A percentile compares a stretch with the other conserved stretches of the same genome.
These are phyloP conservation scores for Phyllostachys edulis DNA, from an alignment of 176 grass and related monocot genomes.

Conservation along the genomic window DNA sequence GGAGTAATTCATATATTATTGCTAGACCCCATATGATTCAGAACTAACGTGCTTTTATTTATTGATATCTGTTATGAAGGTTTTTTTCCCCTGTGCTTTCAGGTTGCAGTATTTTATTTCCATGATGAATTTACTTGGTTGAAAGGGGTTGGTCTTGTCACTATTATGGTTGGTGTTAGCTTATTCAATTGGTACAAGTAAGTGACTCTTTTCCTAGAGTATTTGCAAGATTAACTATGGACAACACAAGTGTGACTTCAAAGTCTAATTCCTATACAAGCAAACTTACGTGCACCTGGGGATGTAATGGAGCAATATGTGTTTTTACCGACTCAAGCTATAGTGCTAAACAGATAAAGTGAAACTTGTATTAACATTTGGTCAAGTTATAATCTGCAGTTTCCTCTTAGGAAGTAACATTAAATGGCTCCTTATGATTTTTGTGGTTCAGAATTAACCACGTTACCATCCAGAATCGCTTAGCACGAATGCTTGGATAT, in stretches of 20 bases:
- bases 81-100: constrained; percentile 38
- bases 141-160: constrained; percentile 81
- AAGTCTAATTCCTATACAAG: background rate
- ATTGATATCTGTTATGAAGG: constrained; percentile 8
- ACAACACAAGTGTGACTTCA: background rate
- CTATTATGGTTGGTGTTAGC: constrained; percentile 89
- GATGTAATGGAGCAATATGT: background rate
- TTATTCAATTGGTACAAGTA: constrained; percentile 99
- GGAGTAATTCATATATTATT: background rate
- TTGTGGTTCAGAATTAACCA: constrained; percentile 20
- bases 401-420: background rate
- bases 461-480: constrained; percentile 10
- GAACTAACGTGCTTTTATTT: constrained; percentile 2
- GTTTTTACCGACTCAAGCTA: background rate
- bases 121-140: constrained; percentile 90
- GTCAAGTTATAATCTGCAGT: background rate
- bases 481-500: background rate
- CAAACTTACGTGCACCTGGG: background rate
- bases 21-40: constrained; percentile 7
- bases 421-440: background rate
- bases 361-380: constrained; percentile 26
- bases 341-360: constrained; percentile 21
- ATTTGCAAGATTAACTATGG: constrained; percentile 21
- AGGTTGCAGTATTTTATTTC: constrained; percentile 99
- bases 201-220: constrained; percentile 42